Base-by-base conservation (phyloP, 805 yeast species). In the Yarrowia keelungensis region DNA sequence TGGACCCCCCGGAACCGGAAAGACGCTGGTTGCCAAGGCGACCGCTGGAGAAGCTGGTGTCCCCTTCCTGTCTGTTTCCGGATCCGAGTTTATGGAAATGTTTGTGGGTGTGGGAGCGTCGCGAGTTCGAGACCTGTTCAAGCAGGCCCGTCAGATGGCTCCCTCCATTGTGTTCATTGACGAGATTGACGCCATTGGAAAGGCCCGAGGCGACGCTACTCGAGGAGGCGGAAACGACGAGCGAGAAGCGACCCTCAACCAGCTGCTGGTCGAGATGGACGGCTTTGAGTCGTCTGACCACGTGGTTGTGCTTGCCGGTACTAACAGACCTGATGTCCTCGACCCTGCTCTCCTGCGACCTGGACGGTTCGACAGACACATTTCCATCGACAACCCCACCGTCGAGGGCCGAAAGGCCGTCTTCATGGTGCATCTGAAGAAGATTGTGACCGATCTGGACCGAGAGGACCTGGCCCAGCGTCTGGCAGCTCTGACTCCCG, bases 1-100 rank as follows among this genome's bases (percentile, higher is more conserved):
- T 1, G 99, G 99, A 61, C 97, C 99, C 16, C 99, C 99, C 65
- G 99, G 99, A 82, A 95, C 99, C 10, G 99, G 99, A 87, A 95
- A 95, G 78, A 95, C 99, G 0, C 82, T 95, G 67, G 81, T 95
- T 64, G 99, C 99, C 12, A 94, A 92, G 77, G 99, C 99, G 5
- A 95, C 98, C 62, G 99, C 99, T 1, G 99, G 99, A 73, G 99
- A 95, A 79, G 99, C 99, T 0, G 97, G 95, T 69, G 99, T 95
- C 49, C 98, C 99, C 51, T 95, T 95, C 77, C 88, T 88, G 74
- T 90, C 97, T 15, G 98, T 95, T 19, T 91, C 97, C 0, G 99
- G 99, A 72, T 93, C 98, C 7, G 99, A 94, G 79, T 94, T 94
- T 74, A 97, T 95, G 14, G 98, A 94, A 78, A 95, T 94, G 98